Evolutionary conservation across 176 grass and related monocot species (phyloP).

Genomic region (Urochloa ruziziensis): DNA sequence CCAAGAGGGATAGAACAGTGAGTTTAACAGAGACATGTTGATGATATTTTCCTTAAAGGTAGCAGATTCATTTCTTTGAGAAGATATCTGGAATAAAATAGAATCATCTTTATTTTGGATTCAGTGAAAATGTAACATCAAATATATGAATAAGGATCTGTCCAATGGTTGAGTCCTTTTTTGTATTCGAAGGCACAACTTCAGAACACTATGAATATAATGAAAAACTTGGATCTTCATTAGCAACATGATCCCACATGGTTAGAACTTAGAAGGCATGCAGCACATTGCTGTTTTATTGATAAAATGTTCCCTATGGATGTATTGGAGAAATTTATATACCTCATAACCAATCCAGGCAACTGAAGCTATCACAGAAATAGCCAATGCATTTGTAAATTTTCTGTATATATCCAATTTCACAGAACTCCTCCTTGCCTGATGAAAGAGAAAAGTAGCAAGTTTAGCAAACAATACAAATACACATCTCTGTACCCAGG

Average conservation of each 20-base stretch:
- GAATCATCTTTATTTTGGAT: neutral
- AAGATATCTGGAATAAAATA: neutral
- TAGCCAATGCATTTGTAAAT: conserved; percentile 86
- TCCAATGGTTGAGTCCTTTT: neutral
- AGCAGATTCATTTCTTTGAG: neutral
- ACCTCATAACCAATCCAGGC: conserved; percentile 99
- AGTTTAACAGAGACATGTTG: neutral
- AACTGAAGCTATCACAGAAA: conserved; percentile 92
- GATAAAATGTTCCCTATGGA: conserved; percentile 1
- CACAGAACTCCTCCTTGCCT: conserved; percentile 85
- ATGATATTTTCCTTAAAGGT: neutral
- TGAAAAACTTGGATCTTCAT: neutral
- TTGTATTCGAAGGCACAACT: neutral
- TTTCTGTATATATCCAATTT: conserved; percentile 97
- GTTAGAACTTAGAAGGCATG: neutral
- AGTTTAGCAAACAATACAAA: conserved; percentile 15
- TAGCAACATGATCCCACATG: neutral
- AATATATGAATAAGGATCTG: neutral
- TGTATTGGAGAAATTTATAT: conserved; percentile 7
- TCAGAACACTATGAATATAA: neutral
- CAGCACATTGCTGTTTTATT: neutral
- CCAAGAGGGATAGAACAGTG: neutral
- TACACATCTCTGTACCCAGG: neutral
- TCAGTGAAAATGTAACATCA: neutral
- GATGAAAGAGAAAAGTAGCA: conserved; percentile 34